A percentile compares a stretch with the other conserved stretches of the same genome.
Conservation (phyloP, 2,329 filamentous ascomycete species). For the Emergomyces orientalis region DNA sequence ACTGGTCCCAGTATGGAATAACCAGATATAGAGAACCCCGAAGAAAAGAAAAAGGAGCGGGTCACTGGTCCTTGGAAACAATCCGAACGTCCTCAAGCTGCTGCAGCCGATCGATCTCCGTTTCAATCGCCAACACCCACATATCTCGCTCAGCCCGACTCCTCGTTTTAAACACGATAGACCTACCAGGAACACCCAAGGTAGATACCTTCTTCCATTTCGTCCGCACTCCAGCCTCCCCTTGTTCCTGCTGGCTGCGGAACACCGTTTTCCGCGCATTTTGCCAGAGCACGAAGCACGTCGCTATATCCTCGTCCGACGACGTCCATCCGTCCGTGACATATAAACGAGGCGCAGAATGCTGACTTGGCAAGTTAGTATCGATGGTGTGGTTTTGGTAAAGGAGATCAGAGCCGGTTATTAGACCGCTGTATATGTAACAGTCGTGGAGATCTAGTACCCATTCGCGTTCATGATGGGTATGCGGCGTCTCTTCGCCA, state of each 20-base stretch:
- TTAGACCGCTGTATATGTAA: conserved; percentile 56
- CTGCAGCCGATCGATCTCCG: conserved; percentile 55
- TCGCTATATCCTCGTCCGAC: conserved; percentile 56
- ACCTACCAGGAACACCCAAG: conserved; percentile 51
- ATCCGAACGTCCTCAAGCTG: conserved; percentile 44
- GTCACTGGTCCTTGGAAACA: conserved; percentile 19
- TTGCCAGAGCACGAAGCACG: conserved; percentile 59
- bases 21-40: not conserved
- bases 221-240: conserved; percentile 27
- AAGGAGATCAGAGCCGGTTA: conserved; percentile 53
- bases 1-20: not conserved
- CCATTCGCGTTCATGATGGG: conserved; percentile 53
- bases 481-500: conserved; percentile 49
- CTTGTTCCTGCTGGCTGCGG: conserved; percentile 32
- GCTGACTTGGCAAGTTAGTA: conserved; percentile 50
- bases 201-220: conserved; percentile 50
- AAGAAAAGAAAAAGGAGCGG: not conserved
- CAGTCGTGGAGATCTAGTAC: conserved; percentile 53
- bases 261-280: conserved; percentile 50
- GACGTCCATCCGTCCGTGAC: conserved; percentile 53
- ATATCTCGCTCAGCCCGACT: conserved; percentile 57
- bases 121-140: conserved; percentile 57
- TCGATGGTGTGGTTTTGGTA: conserved; percentile 58
- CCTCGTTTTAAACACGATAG: conserved; percentile 56
- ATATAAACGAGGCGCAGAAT: conserved; percentile 51